A percentile compares a stretch with the other conserved stretches of the same genome.
These are phyloP conservation scores for Boletus sp. DNA, from an alignment of 1,284 basidiomycete species.

Conservation along the genomic window DNA sequence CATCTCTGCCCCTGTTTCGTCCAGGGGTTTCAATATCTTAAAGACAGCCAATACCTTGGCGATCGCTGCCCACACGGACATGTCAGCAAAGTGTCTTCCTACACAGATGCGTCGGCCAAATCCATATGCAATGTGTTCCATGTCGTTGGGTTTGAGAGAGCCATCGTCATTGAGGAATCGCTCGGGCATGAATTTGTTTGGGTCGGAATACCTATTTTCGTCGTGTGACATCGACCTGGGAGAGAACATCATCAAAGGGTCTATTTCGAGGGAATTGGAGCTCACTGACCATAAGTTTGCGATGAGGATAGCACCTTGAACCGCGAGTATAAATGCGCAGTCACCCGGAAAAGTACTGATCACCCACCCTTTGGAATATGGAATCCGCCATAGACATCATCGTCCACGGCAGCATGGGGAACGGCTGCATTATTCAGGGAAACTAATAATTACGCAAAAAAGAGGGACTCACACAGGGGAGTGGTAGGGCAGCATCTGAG, in stretches of 20 bases:
- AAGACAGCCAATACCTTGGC: constrained; percentile 22
- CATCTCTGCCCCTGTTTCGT: constrained; percentile 16
- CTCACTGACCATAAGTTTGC: constrained; percentile 19
- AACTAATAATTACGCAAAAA: neutral
- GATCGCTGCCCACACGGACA: constrained; percentile 17
- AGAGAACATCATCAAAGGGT: neutral
- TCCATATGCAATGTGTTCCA: constrained; percentile 10
- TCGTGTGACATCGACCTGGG: constrained; percentile 19
- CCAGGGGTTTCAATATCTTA: constrained; percentile 17
- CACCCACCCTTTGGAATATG: constrained; percentile 17
- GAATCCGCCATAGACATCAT: constrained; percentile 7
- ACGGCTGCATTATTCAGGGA: neutral
- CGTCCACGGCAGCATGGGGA: constrained; percentile 9
- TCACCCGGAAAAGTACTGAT: neutral
- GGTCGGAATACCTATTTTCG: constrained; percentile 9
- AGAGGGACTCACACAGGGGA: constrained; percentile 17
- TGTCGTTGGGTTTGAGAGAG: neutral
- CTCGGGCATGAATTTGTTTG: constrained; percentile 21
- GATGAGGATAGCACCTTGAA: constrained; percentile 18
- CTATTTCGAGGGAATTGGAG: neutral
- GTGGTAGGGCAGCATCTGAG: neutral
- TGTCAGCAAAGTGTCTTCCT: constrained; percentile 18
- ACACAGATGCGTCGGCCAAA: constrained; percentile 24
- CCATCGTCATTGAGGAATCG: constrained; percentile 19
- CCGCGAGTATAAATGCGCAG: neutral